Base-by-base conservation (phyloP, 352 stramenopile genomes). In the Aphanomyces stellatus region DNA sequence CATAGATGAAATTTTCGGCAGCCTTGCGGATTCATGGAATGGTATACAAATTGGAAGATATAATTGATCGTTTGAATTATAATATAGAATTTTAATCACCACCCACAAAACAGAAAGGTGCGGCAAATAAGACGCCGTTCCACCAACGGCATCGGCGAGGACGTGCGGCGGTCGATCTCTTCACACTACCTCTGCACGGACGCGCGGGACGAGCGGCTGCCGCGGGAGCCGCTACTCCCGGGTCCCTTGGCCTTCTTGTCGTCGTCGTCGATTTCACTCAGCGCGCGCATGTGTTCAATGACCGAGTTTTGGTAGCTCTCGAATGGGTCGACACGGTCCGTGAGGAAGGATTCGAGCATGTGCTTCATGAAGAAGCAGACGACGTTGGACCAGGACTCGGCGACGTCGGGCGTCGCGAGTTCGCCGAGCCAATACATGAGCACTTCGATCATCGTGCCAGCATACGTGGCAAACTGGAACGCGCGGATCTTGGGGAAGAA, bases 351-450 rank as follows among this genome's bases (percentile, higher is more conserved):
- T 31, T 67, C 60, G 37, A 67, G 60, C 60, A 67, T 67, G 60
- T 67, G 60, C 60, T 67, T 67, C 60, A 67, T 67, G 60, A 67
- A 67, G 34, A 67, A 67, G 42, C 60, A 67, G 19, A 67, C 60
- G 31, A 67, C 60, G 37, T 67, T 67, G n/a, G 37, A 57, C 60
- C 60, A 67, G 3, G 60, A 37, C 30, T 67, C 60, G 33, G 60
- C 60, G 24, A 67, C 35, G 27, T 67, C 60, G 10, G 60, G 60
- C 43, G 60, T 67, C n/a, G 60, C 60, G 5, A 67, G 37, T 46
- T 67, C 60, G 22, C 60, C 60, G 19, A 67, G 60, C 60, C 60
- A 67, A 22, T 67, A 67, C 60, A 67, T 67, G 25, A 67, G 0
- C 7, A 67, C 60, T 59, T 67, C 60, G 49, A 67, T 67, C 60